Conservation (phyloP, 331 rosid species). For the Stylosanthes scabra region DNA sequence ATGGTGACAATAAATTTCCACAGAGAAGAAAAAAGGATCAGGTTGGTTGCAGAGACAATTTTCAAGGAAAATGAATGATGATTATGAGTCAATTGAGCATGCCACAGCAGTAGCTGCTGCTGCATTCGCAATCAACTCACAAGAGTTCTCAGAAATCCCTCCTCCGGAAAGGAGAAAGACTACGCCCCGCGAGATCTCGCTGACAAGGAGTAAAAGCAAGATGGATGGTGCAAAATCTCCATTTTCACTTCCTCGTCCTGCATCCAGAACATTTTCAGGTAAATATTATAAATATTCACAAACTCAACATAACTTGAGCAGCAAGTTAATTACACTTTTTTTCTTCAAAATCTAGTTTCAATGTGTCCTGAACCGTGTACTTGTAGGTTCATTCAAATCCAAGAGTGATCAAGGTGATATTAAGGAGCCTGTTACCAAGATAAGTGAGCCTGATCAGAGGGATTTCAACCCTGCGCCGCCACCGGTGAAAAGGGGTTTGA, state of each 20-base stretch:
- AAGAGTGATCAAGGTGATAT: slow-evolving; percentile 32
- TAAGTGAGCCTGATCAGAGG: slow-evolving; percentile 46
- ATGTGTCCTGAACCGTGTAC: slow-evolving; percentile 7
- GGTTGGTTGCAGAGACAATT: slow-evolving; percentile 66
- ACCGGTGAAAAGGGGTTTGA: slow-evolving; percentile 43
- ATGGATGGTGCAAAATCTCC: slow-evolving; percentile 41
- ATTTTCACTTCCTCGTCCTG: slow-evolving; percentile 30
- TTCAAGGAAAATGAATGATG: slow-evolving; percentile 62
- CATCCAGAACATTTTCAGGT: slow-evolving; percentile 63
- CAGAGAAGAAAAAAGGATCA: slow-evolving; percentile 61
- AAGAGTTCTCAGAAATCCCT: slow-evolving; percentile 43
- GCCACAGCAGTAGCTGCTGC: slow-evolving; percentile 86
- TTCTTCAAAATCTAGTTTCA: not conserved
- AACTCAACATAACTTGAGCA: not conserved
- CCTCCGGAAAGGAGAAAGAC: slow-evolving; percentile 6
- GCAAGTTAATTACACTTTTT: not conserved
- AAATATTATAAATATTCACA: no score
- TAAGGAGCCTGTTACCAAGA: slow-evolving; percentile 2
- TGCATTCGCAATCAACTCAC: slow-evolving; percentile 59
- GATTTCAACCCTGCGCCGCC: slow-evolving; percentile 31
- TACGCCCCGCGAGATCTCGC: slow-evolving; percentile 26
- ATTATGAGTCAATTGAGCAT: slow-evolving; percentile 60
- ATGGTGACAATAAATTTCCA: slow-evolving; percentile 21
- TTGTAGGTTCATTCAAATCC: slow-evolving; percentile 44
- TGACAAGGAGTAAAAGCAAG: slow-evolving; percentile 50